These are phyloP conservation scores for Fusarium illudens DNA, from an alignment of 2,329 filamentous ascomycete genomes.

Conservation along the genomic window DNA sequence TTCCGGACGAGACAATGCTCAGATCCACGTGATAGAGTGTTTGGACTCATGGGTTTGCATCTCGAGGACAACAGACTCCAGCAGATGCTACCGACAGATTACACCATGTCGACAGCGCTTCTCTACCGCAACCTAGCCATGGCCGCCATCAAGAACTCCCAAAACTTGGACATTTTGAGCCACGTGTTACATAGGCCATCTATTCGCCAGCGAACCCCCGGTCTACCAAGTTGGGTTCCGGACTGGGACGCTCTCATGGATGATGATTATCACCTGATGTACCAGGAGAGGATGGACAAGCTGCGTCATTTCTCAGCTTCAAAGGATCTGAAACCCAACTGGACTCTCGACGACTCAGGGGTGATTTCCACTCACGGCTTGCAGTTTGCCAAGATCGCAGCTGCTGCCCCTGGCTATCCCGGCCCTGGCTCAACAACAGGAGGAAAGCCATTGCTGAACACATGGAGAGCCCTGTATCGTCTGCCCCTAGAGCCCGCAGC, in stretches of 20 bases:
- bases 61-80: not conserved
- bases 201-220: not conserved
- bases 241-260: constrained; percentile 14
- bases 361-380: not conserved
- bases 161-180: constrained; percentile 1
- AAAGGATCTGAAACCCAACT: not conserved
- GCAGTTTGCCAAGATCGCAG: not conserved
- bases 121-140: not conserved
- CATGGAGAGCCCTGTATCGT: not conserved
- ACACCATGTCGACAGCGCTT: not conserved
- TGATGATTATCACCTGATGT: constrained; percentile 4
- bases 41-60: constrained; percentile 1
- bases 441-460: not conserved
- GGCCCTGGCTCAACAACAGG: not conserved
- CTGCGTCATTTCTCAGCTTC: constrained; percentile 1
- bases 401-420: not conserved
- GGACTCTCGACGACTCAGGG: not conserved
- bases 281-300: not conserved
- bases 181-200: constrained; percentile 8
- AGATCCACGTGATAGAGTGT: constrained; percentile 9
- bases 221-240: constrained; percentile 8
- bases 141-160: not conserved
- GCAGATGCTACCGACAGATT: not conserved
- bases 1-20: constrained; percentile 12
- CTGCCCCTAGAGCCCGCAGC: not conserved